These are phyloP conservation scores for Trichoderma erinaceum DNA, from an alignment of 495 filamentous ascomycete species.

Conservation along the genomic window DNA sequence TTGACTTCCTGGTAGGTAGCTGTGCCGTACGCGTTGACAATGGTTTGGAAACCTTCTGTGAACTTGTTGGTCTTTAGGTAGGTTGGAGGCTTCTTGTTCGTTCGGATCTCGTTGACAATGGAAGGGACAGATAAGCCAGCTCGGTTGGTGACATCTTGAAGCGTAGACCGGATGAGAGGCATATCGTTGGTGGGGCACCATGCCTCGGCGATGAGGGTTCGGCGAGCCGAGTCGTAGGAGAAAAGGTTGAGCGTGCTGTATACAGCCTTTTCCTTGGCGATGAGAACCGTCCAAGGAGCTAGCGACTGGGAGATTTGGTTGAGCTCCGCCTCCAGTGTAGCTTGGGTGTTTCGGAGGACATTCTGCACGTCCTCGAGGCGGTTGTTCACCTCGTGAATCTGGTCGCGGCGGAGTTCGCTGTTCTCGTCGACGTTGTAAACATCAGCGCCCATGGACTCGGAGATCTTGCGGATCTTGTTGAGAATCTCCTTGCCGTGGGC, in stretches of 20 bases:
- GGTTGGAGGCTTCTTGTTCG: conserved; percentile 93
- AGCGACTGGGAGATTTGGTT: conserved; percentile 85
- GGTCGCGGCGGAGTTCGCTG: conserved; percentile 83
- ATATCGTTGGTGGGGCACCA: conserved; percentile 93
- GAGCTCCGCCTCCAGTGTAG: conserved; percentile 87
- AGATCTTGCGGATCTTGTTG: conserved; percentile 97
- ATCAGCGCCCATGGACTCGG: conserved; percentile 90
- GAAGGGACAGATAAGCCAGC: conserved; percentile 92
- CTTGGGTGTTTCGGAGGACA: conserved; percentile 93
- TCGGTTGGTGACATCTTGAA: conserved; percentile 93
- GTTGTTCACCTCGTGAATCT: conserved; percentile 94
- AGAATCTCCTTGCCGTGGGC: conserved; percentile 97
- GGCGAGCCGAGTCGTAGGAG: conserved; percentile 91
- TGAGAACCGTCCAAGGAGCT: conserved; percentile 90
- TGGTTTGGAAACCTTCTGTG: conserved; percentile 96
- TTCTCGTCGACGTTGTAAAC: conserved; percentile 97
- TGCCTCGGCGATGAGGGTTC: conserved; percentile 94
- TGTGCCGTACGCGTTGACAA: conserved; percentile 96
- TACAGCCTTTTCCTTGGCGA: conserved; percentile 98
- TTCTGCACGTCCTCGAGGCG: conserved; percentile 82
- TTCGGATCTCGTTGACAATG: conserved; percentile 94
- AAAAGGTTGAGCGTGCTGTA: conserved; percentile 94
- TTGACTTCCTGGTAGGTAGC: conserved; percentile 97
- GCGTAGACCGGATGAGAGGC: conserved; percentile 84
- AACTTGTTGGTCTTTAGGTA: conserved; percentile 97